Base-by-base conservation (phyloP, 1,284 basidiomycete genomes). In the Ustilago bromivora region DNA sequence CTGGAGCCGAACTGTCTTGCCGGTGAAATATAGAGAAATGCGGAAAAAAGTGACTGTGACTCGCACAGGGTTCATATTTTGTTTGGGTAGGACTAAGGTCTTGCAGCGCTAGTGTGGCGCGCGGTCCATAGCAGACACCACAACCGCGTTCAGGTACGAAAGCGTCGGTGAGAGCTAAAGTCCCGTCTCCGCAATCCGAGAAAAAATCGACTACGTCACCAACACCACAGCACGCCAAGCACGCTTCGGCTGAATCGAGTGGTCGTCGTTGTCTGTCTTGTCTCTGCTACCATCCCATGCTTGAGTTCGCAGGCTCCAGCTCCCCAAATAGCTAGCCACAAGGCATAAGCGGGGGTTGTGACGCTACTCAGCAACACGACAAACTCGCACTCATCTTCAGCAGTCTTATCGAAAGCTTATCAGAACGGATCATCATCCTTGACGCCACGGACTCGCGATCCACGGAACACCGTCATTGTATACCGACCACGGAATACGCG, bases 241-340 rank as follows among this genome's bases (percentile, higher is more conserved):
- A 11, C 49, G 49, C 49, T 51, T 32, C 49, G 28, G 49, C 49
- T 51, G 31, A 17, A 32, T 51, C 15, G 13, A 51, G 31, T 19
- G 23, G 28, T 32, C 49, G 28, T 51, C 15, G 28, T 17, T 51
- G 12, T 51, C 49, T 51, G 49, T 51, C 49, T 31, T 31, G 23
- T 19, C 57, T 51, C 49, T 51, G 49, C 23, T 61, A 60, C 59
- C 62, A 57, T 59, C 58, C 31, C 32, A 61, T 54, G 68, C 68
- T 61, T 58, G 38, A 47, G 58, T 71, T 35, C 57, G 57, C 58
- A 71, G 59, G 57, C 58, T 57, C 61, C 54, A 35, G 68, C 56
- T 59, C 55, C 57, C 54, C 58, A 49, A 71, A 53, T 59, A 64
- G 67, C 67, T 63, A 65, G 68, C 68, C 55, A 71, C 57, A 57